Evolutionary conservation across 768 basidiomycete species (phyloP).

Genomic region (Tricholoma flavovirens): DNA sequence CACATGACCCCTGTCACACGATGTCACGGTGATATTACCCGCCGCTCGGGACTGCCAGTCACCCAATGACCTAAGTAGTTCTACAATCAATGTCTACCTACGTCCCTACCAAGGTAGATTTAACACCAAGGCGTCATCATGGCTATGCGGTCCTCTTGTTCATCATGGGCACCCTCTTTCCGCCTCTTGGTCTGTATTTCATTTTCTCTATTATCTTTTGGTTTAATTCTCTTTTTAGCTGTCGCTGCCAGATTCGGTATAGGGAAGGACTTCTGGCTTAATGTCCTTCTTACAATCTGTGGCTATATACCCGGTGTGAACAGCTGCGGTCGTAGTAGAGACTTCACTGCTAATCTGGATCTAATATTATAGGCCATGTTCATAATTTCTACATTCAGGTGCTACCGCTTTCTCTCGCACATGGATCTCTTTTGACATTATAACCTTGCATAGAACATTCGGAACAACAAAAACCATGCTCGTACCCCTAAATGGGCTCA

Average conservation of each 20-base stretch:
- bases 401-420: slow-evolving; percentile 7
- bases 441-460: slow-evolving; percentile 60
- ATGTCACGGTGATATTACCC: neutral
- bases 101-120: slow-evolving; percentile 47
- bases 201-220: slow-evolving; percentile 2
- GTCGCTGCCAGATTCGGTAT: slow-evolving; percentile 92
- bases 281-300: slow-evolving; percentile 79
- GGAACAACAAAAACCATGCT: slow-evolving; percentile 89
- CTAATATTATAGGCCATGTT: slow-evolving; percentile 54
- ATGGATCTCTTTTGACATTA: slow-evolving; percentile 1
- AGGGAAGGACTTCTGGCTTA: slow-evolving; percentile 87
- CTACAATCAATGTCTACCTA: slow-evolving; percentile 25
- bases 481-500: slow-evolving; percentile 97
- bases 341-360: slow-evolving; percentile 4
- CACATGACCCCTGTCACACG: slow-evolving; percentile 11
- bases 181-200: slow-evolving; percentile 68
- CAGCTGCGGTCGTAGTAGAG: slow-evolving; percentile 1
- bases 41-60: neutral
- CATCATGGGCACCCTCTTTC: slow-evolving; percentile 84
- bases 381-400: slow-evolving; percentile 95
- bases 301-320: slow-evolving; percentile 80
- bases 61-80: slow-evolving; percentile 1
- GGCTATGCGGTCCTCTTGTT: slow-evolving; percentile 79
- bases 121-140: slow-evolving; percentile 71
- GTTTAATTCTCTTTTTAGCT: slow-evolving; percentile 41